Conservation (phyloP, 2,329 filamentous ascomycete genomes). For the Laburnicola sp. region DNA sequence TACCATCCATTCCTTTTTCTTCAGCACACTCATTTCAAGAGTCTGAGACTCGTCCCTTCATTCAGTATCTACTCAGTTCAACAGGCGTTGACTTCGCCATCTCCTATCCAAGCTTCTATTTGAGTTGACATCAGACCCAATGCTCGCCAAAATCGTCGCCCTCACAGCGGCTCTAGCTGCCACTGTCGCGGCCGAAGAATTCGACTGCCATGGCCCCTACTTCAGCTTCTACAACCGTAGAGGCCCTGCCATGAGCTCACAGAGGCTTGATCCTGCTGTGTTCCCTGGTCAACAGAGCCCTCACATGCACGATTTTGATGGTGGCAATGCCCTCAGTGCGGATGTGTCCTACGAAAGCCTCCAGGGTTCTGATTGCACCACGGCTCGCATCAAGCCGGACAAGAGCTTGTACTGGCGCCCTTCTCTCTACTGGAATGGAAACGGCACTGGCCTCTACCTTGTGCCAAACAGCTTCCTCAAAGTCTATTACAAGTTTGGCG, state of each 20-base stretch:
- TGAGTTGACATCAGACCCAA: slow-evolving; percentile 20
- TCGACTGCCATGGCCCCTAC: slow-evolving; percentile 44
- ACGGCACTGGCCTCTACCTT: slow-evolving; percentile 40
- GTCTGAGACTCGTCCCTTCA: slow-evolving; percentile 40
- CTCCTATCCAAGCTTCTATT: background rate
- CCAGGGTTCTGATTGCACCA: slow-evolving; percentile 39
- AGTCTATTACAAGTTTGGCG: slow-evolving; percentile 46
- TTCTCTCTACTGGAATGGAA: slow-evolving; percentile 43
- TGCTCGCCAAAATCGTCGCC: slow-evolving; percentile 33
- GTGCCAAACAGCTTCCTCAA: slow-evolving; percentile 42
- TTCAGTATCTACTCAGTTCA: slow-evolving; percentile 14
- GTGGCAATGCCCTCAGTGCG: slow-evolving; percentile 38
- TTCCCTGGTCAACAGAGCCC: slow-evolving; percentile 37
- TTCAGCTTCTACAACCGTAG: slow-evolving; percentile 46
- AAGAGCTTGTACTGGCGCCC: slow-evolving; percentile 47
- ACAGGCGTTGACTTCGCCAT: slow-evolving; percentile 8
- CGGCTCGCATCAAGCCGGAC: slow-evolving; percentile 43
- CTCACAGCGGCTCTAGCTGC: slow-evolving; percentile 37
- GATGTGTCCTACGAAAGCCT: slow-evolving; percentile 32
- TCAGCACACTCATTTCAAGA: slow-evolving; percentile 21
- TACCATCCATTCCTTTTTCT: slow-evolving; percentile 38
- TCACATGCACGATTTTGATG: slow-evolving; percentile 46
- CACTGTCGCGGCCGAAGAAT: slow-evolving; percentile 29
- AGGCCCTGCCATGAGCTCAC: slow-evolving; percentile 39
- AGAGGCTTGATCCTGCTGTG: slow-evolving; percentile 42